Percentiles rank a stretch among this genome's conserved stretches.
Evolutionary conservation across 2,329 filamentous ascomycete species (phyloP).

Genomic region (Ceratocystis cacaofunesta): DNA sequence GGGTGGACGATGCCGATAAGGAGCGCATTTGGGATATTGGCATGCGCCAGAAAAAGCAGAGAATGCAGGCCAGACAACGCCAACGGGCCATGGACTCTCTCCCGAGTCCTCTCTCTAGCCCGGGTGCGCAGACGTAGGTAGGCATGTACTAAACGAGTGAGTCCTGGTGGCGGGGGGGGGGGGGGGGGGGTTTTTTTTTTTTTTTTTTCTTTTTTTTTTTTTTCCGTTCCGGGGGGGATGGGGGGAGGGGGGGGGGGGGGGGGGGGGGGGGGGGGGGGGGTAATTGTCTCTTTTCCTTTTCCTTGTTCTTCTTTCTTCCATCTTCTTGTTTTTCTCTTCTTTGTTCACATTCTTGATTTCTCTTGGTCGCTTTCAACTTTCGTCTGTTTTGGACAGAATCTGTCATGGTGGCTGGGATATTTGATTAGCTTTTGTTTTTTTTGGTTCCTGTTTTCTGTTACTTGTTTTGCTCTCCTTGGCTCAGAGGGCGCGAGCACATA

Average conservation of each 20-base stretch:
- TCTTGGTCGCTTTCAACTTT: background rate
- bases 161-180: background rate
- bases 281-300: background rate
- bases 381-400: background rate
- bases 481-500: background rate
- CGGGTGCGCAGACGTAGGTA: background rate
- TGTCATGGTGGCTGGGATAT: background rate
- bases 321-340: background rate
- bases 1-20: conserved; percentile 30
- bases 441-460: background rate
- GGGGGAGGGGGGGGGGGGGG: too few relatives aligned
- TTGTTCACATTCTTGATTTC: background rate
- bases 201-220: too few relatives aligned
- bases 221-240: too few relatives aligned
- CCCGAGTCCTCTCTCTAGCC: conserved; percentile 10
- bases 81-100: conserved; percentile 11
- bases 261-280: too few relatives aligned
- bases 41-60: conserved; percentile 14
- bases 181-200: too few relatives aligned
- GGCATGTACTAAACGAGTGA: too few relatives aligned
- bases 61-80: conserved; percentile 3
- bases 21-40: conserved; percentile 27
- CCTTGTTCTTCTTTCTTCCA: background rate
- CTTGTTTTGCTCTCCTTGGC: background rate
- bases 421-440: background rate